Evolutionary conservation across 2,329 filamentous ascomycete genomes (phyloP).

Genomic region (Colletotrichum truncatum): DNA sequence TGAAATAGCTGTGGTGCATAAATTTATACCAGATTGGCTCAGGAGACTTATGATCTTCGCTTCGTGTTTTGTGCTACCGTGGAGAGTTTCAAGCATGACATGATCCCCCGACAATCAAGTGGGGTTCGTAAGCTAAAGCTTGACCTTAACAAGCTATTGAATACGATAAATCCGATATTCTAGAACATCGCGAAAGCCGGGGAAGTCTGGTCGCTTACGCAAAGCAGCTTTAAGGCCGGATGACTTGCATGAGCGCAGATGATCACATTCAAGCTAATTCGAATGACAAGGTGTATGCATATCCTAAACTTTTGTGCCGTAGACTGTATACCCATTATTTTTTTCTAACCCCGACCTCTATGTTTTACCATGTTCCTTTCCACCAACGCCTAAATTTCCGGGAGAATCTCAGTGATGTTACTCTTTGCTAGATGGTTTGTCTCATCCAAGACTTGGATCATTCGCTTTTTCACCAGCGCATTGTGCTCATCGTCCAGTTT

Average conservation of each 20-base stretch:
- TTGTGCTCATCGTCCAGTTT: constrained; percentile 25
- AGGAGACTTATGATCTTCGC: neutral
- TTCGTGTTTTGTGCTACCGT: neutral
- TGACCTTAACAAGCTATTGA: neutral
- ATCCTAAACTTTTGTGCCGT: too few relatives aligned
- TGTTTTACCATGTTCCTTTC: neutral
- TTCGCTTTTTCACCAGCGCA: constrained; percentile 27
- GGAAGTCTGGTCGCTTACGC: neutral
- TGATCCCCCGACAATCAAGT: neutral
- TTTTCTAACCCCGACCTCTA: neutral
- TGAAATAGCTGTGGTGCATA: too few relatives aligned
- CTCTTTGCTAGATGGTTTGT: constrained; percentile 38
- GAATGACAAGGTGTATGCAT: too few relatives aligned
- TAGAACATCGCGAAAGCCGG: neutral
- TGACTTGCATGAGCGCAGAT: too few relatives aligned
- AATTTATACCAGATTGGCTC: neutral
- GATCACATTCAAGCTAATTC: too few relatives aligned
- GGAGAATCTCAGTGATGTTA: constrained; percentile 38
- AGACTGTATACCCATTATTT: too few relatives aligned
- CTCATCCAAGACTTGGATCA: constrained; percentile 40
- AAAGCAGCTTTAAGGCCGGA: neutral
- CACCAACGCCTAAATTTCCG: constrained; percentile 25
- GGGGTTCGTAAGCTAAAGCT: neutral
- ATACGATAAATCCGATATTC: neutral
- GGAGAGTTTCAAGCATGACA: neutral